Evolutionary conservation across 495 filamentous ascomycete species (phyloP).

Genomic region (Penicillium arizonense): DNA sequence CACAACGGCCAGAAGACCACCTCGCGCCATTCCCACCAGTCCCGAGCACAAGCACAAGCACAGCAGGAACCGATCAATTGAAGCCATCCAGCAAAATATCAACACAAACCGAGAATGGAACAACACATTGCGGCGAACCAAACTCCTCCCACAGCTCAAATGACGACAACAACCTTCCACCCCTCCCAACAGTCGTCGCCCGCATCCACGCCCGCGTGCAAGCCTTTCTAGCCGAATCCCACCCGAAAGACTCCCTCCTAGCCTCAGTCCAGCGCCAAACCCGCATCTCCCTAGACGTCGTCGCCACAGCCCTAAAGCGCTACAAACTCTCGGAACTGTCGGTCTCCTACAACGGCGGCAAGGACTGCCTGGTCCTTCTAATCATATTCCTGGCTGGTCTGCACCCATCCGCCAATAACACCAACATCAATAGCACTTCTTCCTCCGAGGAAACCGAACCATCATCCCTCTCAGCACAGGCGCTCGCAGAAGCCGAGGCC

Average conservation of each 20-base stretch:
- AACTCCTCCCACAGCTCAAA: background rate
- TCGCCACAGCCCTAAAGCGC: slow-evolving; percentile 64
- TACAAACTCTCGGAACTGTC: slow-evolving; percentile 79
- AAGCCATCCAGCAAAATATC: background rate
- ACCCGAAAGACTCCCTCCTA: slow-evolving; percentile 54
- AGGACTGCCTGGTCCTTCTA: slow-evolving; percentile 95
- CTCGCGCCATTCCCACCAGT: slow-evolving; percentile 3
- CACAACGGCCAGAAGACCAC: slow-evolving; percentile 5
- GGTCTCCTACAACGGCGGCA: slow-evolving; percentile 95
- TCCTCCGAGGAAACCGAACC: slow-evolving; percentile 5
- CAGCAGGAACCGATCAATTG: slow-evolving; percentile 1
- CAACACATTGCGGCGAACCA: background rate
- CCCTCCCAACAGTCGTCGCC: slow-evolving; percentile 51
- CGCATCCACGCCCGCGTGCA: slow-evolving; percentile 62
- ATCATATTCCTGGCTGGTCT: slow-evolving; percentile 80
- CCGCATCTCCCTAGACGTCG: slow-evolving; percentile 64
- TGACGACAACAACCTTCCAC: slow-evolving; percentile 8
- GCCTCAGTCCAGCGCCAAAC: slow-evolving; percentile 71
- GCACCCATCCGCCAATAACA: slow-evolving; percentile 18
- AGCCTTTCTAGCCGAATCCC: slow-evolving; percentile 63
- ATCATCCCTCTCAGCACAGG: no score
- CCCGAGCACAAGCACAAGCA: background rate
- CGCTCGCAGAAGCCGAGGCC: slow-evolving; percentile 9
- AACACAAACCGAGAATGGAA: background rate
- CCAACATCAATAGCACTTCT: slow-evolving; percentile 1